Evolutionary conservation across 1,284 basidiomycete genomes (phyloP).

Genomic region (Inonotus hispidus): DNA sequence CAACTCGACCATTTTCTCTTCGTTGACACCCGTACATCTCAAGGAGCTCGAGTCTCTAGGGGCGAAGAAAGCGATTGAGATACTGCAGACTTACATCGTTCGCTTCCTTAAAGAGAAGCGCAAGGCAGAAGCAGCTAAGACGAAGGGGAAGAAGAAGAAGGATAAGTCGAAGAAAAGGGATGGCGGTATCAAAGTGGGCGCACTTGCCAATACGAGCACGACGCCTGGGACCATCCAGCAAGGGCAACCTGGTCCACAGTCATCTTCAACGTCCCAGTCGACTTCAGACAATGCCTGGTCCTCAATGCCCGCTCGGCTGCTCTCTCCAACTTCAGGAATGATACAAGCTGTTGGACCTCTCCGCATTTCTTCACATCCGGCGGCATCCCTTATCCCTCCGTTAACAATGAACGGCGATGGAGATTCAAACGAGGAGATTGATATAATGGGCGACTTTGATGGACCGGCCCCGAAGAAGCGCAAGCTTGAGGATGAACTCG

Average conservation of each 20-base stretch:
- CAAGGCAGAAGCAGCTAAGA: slow-evolving; percentile 34
- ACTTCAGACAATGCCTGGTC: not conserved
- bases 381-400: slow-evolving; percentile 15
- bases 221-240: not conserved
- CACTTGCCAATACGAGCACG: slow-evolving; percentile 22
- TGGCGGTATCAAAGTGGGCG: slow-evolving; percentile 22
- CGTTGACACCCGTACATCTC: slow-evolving; percentile 69
- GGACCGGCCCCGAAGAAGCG: slow-evolving; percentile 51
- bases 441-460: slow-evolving; percentile 47
- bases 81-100: slow-evolving; percentile 81
- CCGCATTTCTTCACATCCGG: slow-evolving; percentile 18
- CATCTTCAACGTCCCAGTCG: not conserved
- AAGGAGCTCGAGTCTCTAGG: slow-evolving; percentile 76
- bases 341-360: slow-evolving; percentile 12
- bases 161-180: slow-evolving; percentile 33
- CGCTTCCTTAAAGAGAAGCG: slow-evolving; percentile 79
- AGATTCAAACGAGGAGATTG: slow-evolving; percentile 45
- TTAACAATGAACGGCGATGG: slow-evolving; percentile 16
- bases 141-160: slow-evolving; percentile 36
- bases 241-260: not conserved
- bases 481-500: slow-evolving; percentile 27
- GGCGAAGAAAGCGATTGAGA: slow-evolving; percentile 76
- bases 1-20: slow-evolving; percentile 80
- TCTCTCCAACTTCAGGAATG: slow-evolving; percentile 9
- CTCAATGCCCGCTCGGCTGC: not conserved